Conservation (phyloP, 1,284 basidiomycete species). For the Papiliotrema nemorosa region DNA sequence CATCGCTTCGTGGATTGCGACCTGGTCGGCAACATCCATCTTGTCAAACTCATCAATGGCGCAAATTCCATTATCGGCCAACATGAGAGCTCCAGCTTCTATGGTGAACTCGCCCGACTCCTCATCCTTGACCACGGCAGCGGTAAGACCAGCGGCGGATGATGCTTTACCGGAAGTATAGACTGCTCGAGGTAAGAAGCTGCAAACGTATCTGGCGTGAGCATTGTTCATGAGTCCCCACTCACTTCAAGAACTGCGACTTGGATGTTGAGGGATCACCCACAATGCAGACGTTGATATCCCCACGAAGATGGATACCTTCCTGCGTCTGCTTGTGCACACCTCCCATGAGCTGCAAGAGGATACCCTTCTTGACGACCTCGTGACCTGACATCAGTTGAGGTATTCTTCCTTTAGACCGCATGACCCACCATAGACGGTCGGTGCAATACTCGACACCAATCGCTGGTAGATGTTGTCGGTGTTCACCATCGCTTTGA, state of each 20-base stretch:
- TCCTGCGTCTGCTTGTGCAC: conserved; percentile 96
- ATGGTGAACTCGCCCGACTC: conserved; percentile 99
- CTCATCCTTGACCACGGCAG: conserved; percentile 96
- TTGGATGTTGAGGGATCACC: conserved; percentile 97
- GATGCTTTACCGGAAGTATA: conserved; percentile 99
- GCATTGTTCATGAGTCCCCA: not conserved
- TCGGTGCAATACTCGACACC: conserved; percentile 93
- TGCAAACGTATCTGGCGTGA: conserved; percentile 80
- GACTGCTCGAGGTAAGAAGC: conserved; percentile 96
- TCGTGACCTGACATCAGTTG: conserved; percentile 62
- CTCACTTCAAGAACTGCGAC: conserved; percentile 94
- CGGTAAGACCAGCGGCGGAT: conserved; percentile 96
- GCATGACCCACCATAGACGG: conserved; percentile 68
- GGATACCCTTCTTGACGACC: conserved; percentile 95
- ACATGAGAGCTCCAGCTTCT: conserved; percentile 97
- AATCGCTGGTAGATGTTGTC: conserved; percentile 92
- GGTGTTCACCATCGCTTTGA: conserved; percentile 86
- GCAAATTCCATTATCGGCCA: conserved; percentile 99
- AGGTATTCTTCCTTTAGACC: not conserved
- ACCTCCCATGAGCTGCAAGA: conserved; percentile 99
- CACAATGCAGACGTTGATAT: conserved; percentile 97
- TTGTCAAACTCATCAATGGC: conserved; percentile 99
- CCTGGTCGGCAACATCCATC: conserved; percentile 98
- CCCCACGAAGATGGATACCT: conserved; percentile 95
- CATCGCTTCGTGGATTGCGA: conserved; percentile 99